Evolutionary conservation across 192 early-diverging fungal species (phyloP), one percentile per base, ranked within the genome.

Genomic region (Podila horticola): DNA sequence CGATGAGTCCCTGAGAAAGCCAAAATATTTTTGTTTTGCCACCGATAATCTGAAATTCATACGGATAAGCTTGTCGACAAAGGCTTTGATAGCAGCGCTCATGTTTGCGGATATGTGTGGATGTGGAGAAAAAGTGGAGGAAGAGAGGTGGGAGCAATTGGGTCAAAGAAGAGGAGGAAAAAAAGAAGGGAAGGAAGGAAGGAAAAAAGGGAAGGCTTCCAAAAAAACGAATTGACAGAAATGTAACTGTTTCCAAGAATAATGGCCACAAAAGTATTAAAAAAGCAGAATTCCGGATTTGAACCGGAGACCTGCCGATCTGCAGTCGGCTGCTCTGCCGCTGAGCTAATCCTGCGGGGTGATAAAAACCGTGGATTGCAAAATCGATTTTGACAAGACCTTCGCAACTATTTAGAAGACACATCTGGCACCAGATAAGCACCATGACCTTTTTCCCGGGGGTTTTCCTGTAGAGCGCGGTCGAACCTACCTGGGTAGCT

Each of bases 241-340:
- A 5, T 36, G 30, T 20, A 62, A 1, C 10, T 62, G 1, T 31
- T 62, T n/a, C 17, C 30, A 33, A 17, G 36, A 58, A 28, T 0
- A 22, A 15, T n/a, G n/a, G n/a, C n/a, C 59, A 10, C 8, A 50
- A 52, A 57, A 72, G 49, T 36, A 66, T 38, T n/a, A 86, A 84
- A 58, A 31, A n/a, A 90, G 89, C 83, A 83, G 74, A 84, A 86
- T 73, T 66, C 87, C 86, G 87, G 89, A 75, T 76, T 90, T 86
- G 89, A 90, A 90, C 89, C 87, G 72, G 87, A 68, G 87, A 90
- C 89, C 85, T 86, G 83, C 84, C 73, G 89, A 88, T 89, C 85
- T 88, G 89, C 87, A 90, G 85, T 88, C 89, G 73, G 84, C 82
- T 88, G 87, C 89, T 90, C 89, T 90, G 87, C 87, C 87, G 81